Base-by-base conservation (phyloP, 139 green algal species). In the Chlorella vulgaris region DNA sequence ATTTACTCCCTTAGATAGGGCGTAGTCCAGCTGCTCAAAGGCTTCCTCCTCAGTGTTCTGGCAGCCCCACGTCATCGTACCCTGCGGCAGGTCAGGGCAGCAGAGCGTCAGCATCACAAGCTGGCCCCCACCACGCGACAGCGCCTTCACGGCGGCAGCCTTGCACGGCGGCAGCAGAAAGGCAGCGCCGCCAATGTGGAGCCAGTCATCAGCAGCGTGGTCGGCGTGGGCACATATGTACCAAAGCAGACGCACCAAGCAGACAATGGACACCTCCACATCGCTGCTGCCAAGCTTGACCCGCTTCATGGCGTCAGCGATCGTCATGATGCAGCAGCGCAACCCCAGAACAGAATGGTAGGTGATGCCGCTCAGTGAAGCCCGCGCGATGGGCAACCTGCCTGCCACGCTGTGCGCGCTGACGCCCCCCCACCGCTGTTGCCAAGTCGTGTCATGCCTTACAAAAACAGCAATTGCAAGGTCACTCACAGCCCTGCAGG, bases 51-150 rank as follows among this genome's bases (percentile, higher is more conserved):
- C 85, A 18, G 84, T 90, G 68, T 94, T 96, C 69, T 96, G 92
- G 65, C 81, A 63, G 1, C 94, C 95, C 83, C 86, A 98, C 2
- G 94, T 98, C 94, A 98, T 98, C 4, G 92, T 97, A 26, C 94
- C 93, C 60, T 96, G 82, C 69, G 87, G 13, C 7, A 47, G 50
- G 43, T 60, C 61, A 67, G 33, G 80, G 29, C 42, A 65, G 68
- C 21, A 55, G 66, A 58, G 40, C 29, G 26, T 36, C 26, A 21
- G 31, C 35, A 43, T 21, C 26, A 13, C 36, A 38, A 26, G n/a
- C n/a, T n/a, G n/a, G n/a, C n/a, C n/a, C n/a, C n/a, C n/a, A n/a
- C n/a, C n/a, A n/a, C n/a, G n/a, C n/a, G n/a, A n/a, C n/a, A n/a
- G n/a, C n/a, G n/a, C n/a, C n/a, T n/a, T n/a, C n/a, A n/a, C n/a